These are phyloP conservation scores for Closterium sp. DNA, from an alignment of 139 green algal genomes.

Conservation along the genomic window DNA sequence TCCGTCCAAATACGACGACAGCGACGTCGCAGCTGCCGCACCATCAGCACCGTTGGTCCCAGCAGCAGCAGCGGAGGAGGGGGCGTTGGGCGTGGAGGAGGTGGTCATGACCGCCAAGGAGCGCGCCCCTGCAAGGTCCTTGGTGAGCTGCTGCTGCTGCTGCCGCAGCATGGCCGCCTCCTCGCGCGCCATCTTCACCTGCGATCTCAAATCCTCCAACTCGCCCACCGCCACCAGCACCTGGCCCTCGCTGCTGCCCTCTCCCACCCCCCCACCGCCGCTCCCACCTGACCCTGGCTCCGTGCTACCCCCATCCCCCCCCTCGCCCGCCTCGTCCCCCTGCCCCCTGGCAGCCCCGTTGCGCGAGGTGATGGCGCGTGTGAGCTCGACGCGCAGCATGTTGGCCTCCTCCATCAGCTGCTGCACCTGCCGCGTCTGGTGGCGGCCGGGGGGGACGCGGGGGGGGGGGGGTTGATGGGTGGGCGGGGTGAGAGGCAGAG, in stretches of 20 bases:
- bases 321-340: background rate
- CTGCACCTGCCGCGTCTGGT: slow-evolving; percentile 37
- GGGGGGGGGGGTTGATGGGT: background rate
- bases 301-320: background rate
- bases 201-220: slow-evolving; percentile 28
- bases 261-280: background rate
- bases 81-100: background rate
- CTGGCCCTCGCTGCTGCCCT: background rate
- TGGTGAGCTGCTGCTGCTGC: slow-evolving; percentile 30
- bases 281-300: background rate
- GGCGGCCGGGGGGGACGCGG: no score
- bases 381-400: slow-evolving; percentile 36
- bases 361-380: slow-evolving; percentile 7
- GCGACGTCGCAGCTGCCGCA: background rate
- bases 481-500: background rate
- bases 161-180: slow-evolving; percentile 22
- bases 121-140: slow-evolving; percentile 7
- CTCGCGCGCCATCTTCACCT: slow-evolving; percentile 25
- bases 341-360: background rate
- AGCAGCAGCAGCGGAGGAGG: background rate
- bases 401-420: slow-evolving; percentile 42
- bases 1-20: background rate
- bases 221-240: slow-evolving; percentile 13
- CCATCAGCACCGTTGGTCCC: background rate
- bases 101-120: background rate